phyloP scores from a whole-genome alignment of 345 rosid genomes.

The Syzygium oleosum region DNA sequence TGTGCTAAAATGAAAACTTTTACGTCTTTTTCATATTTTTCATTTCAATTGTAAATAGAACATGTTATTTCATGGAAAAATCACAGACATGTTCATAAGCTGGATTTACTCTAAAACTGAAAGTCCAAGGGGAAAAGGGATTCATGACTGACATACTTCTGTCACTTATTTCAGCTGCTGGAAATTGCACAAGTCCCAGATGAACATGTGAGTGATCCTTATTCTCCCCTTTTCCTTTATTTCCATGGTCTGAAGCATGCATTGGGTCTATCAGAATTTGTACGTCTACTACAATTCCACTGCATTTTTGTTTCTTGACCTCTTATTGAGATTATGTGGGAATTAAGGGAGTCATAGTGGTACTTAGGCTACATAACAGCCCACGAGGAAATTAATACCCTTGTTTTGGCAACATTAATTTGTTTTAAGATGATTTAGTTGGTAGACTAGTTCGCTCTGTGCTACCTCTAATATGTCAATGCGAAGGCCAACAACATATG shows the following conservation, averaged over 20 bases:
- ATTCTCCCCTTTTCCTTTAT: not conserved
- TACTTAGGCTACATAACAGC: not conserved
- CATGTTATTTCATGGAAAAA: not conserved
- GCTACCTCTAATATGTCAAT: not conserved
- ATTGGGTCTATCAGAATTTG: not conserved
- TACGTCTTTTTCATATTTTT: not conserved
- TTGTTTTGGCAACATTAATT: not conserved
- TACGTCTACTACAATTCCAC: not conserved
- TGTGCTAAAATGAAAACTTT: not conserved
- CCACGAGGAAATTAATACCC: not conserved
- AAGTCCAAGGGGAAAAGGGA: not conserved
- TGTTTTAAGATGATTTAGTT: not conserved
- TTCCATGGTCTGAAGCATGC: not conserved
- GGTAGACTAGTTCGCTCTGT: not conserved
- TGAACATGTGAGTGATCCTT: conserved; percentile 62
- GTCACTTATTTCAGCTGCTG: conserved; percentile 55
- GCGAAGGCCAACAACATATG: not conserved
- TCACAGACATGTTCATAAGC: not conserved
- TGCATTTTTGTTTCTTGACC: not conserved
- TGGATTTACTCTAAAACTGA: not conserved
- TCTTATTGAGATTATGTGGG: not conserved
- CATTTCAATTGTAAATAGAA: not conserved
- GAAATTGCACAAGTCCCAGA: conserved; percentile 99
- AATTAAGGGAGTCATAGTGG: not conserved
- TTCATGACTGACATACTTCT: not conserved